Percentiles rank a stretch among this genome's conserved stretches.
phyloP scores from a whole-genome alignment of 1,284 basidiomycete genomes.

The Xerocomus subilludens region DNA sequence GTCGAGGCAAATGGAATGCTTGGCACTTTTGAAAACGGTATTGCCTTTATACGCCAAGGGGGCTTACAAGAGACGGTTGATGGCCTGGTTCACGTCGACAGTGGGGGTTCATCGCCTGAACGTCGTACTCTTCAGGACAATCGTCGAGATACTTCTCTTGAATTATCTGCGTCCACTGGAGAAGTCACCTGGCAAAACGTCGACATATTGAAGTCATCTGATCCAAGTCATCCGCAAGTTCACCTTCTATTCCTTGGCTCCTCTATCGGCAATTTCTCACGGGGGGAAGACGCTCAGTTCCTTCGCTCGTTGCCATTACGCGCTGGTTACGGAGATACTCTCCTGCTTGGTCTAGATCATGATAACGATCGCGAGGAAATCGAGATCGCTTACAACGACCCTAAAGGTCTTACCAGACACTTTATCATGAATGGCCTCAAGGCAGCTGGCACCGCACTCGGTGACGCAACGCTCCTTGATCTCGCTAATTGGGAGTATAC shows the following conservation, averaged over 20 bases:
- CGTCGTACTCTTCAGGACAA: constrained; percentile 21
- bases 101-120: constrained; percentile 1
- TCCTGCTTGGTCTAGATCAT: constrained; percentile 88
- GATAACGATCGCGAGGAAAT: constrained; percentile 75
- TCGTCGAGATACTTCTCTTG: constrained; percentile 52
- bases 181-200: constrained; percentile 23
- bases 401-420: constrained; percentile 76
- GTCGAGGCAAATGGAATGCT: constrained; percentile 85
- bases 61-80: constrained; percentile 57
- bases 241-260: constrained; percentile 96
- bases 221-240: constrained; percentile 63
- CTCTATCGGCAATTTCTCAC: constrained; percentile 92
- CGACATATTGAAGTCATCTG: constrained; percentile 55
- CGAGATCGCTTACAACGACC: constrained; percentile 87
- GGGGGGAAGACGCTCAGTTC: constrained; percentile 79
- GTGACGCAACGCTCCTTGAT: constrained; percentile 71
- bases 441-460: constrained; percentile 69
- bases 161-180: constrained; percentile 49
- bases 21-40: constrained; percentile 89
- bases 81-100: background rate
- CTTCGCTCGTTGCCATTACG: constrained; percentile 83
- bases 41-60: constrained; percentile 72
- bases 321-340: constrained; percentile 74
- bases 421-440: constrained; percentile 95
- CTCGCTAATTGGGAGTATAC: constrained; percentile 86